Conservation (phyloP, 345 rosid species). For the Euphorbia tirucalli region DNA sequence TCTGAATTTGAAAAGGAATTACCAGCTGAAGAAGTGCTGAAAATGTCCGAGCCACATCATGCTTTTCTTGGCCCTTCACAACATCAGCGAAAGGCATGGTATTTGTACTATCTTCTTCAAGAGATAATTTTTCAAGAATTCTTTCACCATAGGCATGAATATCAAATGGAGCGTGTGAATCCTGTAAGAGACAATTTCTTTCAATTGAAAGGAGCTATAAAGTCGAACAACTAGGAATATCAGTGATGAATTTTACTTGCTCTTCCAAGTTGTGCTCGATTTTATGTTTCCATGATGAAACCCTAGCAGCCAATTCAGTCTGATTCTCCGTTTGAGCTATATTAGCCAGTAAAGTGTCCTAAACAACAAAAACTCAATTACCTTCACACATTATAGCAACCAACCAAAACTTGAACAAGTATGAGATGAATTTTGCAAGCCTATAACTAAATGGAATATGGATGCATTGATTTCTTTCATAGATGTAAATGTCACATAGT, state of each 20-base stretch:
- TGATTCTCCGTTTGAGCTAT: slow-evolving; percentile 90
- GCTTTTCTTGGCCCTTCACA: slow-evolving; percentile 75
- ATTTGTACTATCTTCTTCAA: slow-evolving; percentile 37
- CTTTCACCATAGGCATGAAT: slow-evolving; percentile 79
- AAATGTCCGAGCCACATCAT: slow-evolving; percentile 85
- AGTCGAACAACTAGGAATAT: slow-evolving; percentile 10
- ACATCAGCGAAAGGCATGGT: slow-evolving; percentile 55
- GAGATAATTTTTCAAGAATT: slow-evolving; percentile 57
- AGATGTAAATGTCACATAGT: too few relatives aligned
- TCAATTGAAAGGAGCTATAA: too few relatives aligned
- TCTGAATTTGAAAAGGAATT: slow-evolving; percentile 14
- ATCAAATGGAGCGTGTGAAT: slow-evolving; percentile 82
- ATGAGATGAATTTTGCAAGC: neutral
- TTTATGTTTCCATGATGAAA: slow-evolving; percentile 89
- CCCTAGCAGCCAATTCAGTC: slow-evolving; percentile 89
- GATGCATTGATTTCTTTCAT: neutral
- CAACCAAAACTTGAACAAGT: neutral
- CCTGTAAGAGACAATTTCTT: slow-evolving; percentile 54
- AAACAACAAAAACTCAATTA: slow-evolving; percentile 12
- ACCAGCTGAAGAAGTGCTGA: slow-evolving; percentile 98
- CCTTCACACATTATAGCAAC: neutral
- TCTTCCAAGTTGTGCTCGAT: slow-evolving; percentile 88
- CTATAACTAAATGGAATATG: neutral
- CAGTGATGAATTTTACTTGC: slow-evolving; percentile 49
- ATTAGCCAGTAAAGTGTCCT: slow-evolving; percentile 96